These are phyloP conservation scores for Fraxinus xanthoxyloides DNA, from an alignment of 305 asterid genomes.

Conservation along the genomic window DNA sequence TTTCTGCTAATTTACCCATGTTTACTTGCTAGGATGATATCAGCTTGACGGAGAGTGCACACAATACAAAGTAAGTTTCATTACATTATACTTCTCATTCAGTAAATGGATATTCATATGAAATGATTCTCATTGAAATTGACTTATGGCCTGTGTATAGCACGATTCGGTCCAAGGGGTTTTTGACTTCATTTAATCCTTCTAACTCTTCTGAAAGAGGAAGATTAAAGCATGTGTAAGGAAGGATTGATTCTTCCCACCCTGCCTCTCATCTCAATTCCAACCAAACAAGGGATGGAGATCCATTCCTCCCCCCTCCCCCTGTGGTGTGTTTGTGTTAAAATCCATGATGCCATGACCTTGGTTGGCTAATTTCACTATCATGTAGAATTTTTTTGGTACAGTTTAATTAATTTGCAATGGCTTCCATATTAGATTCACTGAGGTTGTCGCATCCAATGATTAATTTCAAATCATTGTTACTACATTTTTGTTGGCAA, in stretches of 20 bases:
- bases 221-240: not conserved
- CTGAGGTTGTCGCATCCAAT: not conserved
- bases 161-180: not conserved
- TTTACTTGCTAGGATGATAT: slow-evolving; percentile 64
- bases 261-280: not conserved
- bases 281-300: not conserved
- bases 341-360: slow-evolving; percentile 1
- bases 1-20: slow-evolving; percentile 22
- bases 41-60: slow-evolving; percentile 66
- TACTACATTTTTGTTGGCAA: not conserved
- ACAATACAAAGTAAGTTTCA: slow-evolving; percentile 70
- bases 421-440: not conserved
- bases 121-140: not conserved
- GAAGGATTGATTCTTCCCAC: not conserved
- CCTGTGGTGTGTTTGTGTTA: not conserved
- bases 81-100: slow-evolving; percentile 8
- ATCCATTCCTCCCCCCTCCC: not conserved
- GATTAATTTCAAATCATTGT: slow-evolving; percentile 1
- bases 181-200: not conserved
- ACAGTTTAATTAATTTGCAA: not conserved
- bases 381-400: not conserved
- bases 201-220: not conserved
- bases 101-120: slow-evolving; percentile 3
- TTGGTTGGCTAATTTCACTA: not conserved
- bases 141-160: slow-evolving; percentile 5